Base-by-base conservation (phyloP, 257 asterid genomes). In the Rhazya stricta region DNA sequence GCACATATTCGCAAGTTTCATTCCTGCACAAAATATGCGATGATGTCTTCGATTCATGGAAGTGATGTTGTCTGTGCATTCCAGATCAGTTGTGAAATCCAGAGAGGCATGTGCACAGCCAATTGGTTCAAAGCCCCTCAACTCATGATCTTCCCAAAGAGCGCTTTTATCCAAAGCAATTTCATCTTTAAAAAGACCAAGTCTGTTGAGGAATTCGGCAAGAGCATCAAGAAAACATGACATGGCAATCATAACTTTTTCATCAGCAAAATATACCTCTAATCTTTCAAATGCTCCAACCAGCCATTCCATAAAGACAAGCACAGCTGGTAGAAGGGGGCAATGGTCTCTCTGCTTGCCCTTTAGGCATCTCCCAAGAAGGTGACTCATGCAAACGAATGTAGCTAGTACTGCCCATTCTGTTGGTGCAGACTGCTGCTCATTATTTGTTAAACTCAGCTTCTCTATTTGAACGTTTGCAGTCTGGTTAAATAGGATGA, bases 81-180 rank as follows among this genome's bases (percentile, higher is more conserved):
- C 96, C 79, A 43, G 51, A 67, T 77, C 71, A 67, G 85, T 74
- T 2, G 78, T 30, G 85, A 94, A 94, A 81, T 91, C 87, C 71
- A 91, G 79, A 32, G 18, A 74, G 81, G 67, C 76, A 68, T 89
- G 98, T 77, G 79, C 85, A 27, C 9, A 83, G 74, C 79, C 68
- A 43, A 90, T 72, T 2, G 96, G 97, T 70, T 79, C 78, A 76
- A 91, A 91, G 2, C 98, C 98, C 80, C 86, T 82, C 85, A 91
- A 80, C 82, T 94, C 98, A 66, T 90, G 86, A 84, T 94, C 97
- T 83, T 94, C 98, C 97, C 96, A 94, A 36, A 91, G 93, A 76
- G 96, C 96, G 43, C 82, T 72, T 68, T 53, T 39, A 68, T 80
- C 88, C 2, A 37, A 58, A 79, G 83, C 62, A 46, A 67, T 29